Evolutionary conservation across 1,284 basidiomycete species (phyloP), one percentile per base, ranked within the genome.

Genomic region (Boletus mariae): DNA sequence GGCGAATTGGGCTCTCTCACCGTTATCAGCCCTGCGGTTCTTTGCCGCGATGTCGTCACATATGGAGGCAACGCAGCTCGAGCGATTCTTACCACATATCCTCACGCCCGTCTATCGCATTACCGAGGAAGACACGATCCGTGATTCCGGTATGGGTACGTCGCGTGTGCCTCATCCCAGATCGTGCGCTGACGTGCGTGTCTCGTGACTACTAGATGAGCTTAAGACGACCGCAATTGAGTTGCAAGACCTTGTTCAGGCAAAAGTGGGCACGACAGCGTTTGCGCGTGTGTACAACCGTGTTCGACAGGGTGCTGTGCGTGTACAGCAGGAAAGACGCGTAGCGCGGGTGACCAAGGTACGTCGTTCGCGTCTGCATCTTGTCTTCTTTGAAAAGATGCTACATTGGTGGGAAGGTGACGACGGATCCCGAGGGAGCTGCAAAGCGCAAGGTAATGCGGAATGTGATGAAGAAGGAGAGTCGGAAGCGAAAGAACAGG

Each of bases 11-110:
- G 78, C 83, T 5, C 80, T 88, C 20, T 90, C 92, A 57, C 88
- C 93, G 0, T 71, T 87, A 8, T 84, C 92, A 0, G 83, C 91
- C 49, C 71, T 98, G 44, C 86, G 90, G n/a, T 96, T 93, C 87
- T 97, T 98, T 63, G 95, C 94, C 1, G 94, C 94, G 0, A 92
- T 97, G 82, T 73, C 83, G 4, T 85, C 87, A 8, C 74, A 83
- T 62, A 82, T 98, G 74, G 79, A 84, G 1, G 61, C 75, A 1
- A 57, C 65, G 0, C 71, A 77, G 35, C 73, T 92, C 0, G 82
- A 87, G 57, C 74, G 71, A 11, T 95, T 90, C 73, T 75, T 97
- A 35, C 78, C 87, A 1, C 93, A 97, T 63, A 87, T 98, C 40
- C 75, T 98, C 25, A 85, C 85, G 5, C 95, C 95, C 0, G 73